phyloP scores from a whole-genome alignment of 2,329 filamentous ascomycete genomes.

The Sporothrix schenckii region DNA sequence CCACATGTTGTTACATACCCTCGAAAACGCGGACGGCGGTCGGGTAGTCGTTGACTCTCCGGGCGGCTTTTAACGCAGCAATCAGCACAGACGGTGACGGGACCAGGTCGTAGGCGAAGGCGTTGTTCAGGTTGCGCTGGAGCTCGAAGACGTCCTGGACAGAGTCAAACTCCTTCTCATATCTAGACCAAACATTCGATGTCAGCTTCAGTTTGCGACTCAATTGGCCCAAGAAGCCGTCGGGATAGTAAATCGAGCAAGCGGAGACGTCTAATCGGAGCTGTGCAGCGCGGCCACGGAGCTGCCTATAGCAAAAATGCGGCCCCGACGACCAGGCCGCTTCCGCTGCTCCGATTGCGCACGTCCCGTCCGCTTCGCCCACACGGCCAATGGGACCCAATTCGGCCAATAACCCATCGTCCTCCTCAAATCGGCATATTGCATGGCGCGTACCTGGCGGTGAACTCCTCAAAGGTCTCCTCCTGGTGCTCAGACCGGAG shows the following conservation, averaged over 20 bases:
- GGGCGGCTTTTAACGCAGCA: constrained; percentile 88
- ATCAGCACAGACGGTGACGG: constrained; percentile 88
- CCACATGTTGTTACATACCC: constrained; percentile 61
- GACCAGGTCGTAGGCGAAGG: constrained; percentile 99
- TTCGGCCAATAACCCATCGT: not conserved
- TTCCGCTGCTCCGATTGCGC: constrained; percentile 24
- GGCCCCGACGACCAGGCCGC: not conserved
- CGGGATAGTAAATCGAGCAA: too few species aligned
- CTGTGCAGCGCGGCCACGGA: not conserved
- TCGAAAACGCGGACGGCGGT: constrained; percentile 98
- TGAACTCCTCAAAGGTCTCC: constrained; percentile 99
- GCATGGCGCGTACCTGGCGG: constrained; percentile 74
- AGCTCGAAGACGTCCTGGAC: constrained; percentile 99
- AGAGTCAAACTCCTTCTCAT: constrained; percentile 97
- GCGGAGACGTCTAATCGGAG: not conserved
- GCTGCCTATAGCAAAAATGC: not conserved
- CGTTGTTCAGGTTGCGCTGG: constrained; percentile 96
- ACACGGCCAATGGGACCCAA: not conserved
- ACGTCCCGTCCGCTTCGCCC: not conserved
- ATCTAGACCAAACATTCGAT: constrained; percentile 60
- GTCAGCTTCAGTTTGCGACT: constrained; percentile 47
- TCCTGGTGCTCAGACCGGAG: constrained; percentile 72
- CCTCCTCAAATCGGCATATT: not conserved
- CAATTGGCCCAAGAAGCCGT: not conserved
- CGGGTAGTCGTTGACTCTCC: constrained; percentile 97